A percentile compares a stretch with the other conserved stretches of the same genome.
Evolutionary conservation across 192 early-diverging fungal genomes (phyloP).

Genomic region (Coemansia sp.): DNA sequence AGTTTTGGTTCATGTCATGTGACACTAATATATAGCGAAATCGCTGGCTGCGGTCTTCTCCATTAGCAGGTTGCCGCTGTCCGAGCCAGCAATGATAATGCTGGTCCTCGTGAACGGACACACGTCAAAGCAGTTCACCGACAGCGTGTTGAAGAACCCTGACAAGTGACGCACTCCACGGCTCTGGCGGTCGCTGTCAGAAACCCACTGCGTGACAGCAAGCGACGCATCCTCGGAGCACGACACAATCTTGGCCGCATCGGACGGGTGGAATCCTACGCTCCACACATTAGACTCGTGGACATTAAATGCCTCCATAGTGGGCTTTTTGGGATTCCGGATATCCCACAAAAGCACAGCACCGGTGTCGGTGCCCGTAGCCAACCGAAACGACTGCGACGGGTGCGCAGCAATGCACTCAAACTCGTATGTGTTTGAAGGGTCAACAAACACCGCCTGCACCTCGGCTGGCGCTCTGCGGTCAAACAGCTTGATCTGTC

Average conservation of each 20-base stretch:
- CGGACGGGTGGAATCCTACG: constrained; percentile 44
- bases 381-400: constrained; percentile 51
- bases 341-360: constrained; percentile 50
- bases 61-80: constrained; percentile 51
- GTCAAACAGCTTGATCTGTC: constrained; percentile 55
- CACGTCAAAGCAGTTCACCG: constrained; percentile 50
- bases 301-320: constrained; percentile 33
- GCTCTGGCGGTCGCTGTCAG: background rate
- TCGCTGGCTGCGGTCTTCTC: constrained; percentile 17
- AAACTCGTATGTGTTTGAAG: constrained; percentile 16
- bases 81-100: constrained; percentile 51
- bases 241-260: constrained; percentile 35
- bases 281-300: constrained; percentile 45
- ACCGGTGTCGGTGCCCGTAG: constrained; percentile 43
- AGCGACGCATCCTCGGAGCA: constrained; percentile 54
- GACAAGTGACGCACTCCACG: constrained; percentile 23
- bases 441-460: constrained; percentile 39
- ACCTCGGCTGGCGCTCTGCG: constrained; percentile 24
- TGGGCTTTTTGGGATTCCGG: constrained; percentile 32
- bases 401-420: constrained; percentile 50
- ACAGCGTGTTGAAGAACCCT: constrained; percentile 45
- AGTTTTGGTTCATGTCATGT: background rate
- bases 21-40: constrained; percentile 15
- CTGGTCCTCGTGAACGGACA: constrained; percentile 37
- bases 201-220: constrained; percentile 44